Base-by-base conservation (phyloP, 192 early-diverging fungal genomes). In the Funneliformis geosporum region DNA sequence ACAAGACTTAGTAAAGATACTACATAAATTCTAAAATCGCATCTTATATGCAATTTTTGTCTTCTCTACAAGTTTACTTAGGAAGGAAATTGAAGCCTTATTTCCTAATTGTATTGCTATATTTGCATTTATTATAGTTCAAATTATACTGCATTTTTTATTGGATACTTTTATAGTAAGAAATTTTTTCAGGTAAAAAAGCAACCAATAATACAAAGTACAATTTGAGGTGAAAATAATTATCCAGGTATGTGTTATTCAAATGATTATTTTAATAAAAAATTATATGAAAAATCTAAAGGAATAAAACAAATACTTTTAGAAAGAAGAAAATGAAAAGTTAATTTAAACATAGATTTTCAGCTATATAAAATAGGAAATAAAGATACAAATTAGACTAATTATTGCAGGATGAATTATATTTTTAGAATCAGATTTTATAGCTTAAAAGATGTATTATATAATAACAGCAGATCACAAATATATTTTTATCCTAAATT, bases 401-500 rank as follows among this genome's bases (percentile, higher is more conserved):
- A 60, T 40, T 79, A 60, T 72, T 72, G 69, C 23, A 64, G 61
- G 42, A 10, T 55, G 42, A 38, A 82, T 80, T 66, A 42, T 82
- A 43, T 60, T 68, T 8, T 50, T 78, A n/a, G 60, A 73, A 50
- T 33, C 39, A 4, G 79, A 65, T 71, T 80, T 78, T 11, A 11
- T 38, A 27, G 33, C 5, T 23, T 70, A 73, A 76, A 12, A 21
- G 62, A 59, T 2, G 47, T 18, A 8, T 6, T 78, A 25, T 25
- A 44, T 25, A 42, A 76, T 40, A 61, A 40, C 75, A 42, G 28
- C 62, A 47, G 38, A 75, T 10, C 77, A 79, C 46, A 38, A 59
- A 23, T 64, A 60, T 60, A 68, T 38, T 79, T 75, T 44, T 82
- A 82, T 47, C 72, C 71, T 14, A 82, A 82, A 70, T 82, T 82